Evolutionary conservation across 2,329 filamentous ascomycete genomes (phyloP), one percentile per base, ranked within the genome.

Genomic region (Tolypocladium tropicale): DNA sequence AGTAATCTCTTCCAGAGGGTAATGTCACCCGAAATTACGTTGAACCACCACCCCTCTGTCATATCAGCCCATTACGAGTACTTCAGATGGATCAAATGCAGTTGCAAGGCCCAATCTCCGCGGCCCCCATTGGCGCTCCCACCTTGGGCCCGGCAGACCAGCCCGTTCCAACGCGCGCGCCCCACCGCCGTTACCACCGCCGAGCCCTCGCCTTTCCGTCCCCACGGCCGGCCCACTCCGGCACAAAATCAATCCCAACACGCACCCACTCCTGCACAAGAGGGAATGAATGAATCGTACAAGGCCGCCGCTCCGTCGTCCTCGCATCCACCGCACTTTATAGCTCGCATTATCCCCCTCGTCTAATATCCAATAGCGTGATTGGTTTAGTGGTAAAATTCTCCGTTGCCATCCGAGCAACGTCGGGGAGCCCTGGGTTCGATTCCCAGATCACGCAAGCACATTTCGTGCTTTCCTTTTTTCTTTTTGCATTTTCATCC

Each of bases 371-470:
- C 9, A 56, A 4, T 4, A 56, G 56, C 59, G 59, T 60, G 56
- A 62, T 59, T 63, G 63, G 63, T 64, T 65, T 65, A 65, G 63
- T 64, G 63, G 62, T 63, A 64, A 65, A 64, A 65, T 64, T 63
- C 62, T 63, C 61, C 63, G 63, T 64, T 64, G 63, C 61, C 63
- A 65, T 63, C 37, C 58, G 52, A 52, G 58, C 64, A 66, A 56
- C 62, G 61, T 67, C 65, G 65, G 64, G 64, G 65, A 65, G 65
- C 65, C 65, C 65, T 65, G 65, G 61, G 59, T 67, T 67, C 65
- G 65, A 67, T 67, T 67, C 65, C 65, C 64, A 65, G 65, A 65
- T 65, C 57, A 66, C 64, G 64, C 64, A 66, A 12, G 41, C 34
- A 28, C 43, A 43, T 18, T 7, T 4, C 4, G 43, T 46, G 14